Base-by-base conservation (phyloP, 2,329 filamentous ascomycete species). In the Fusarium multiceps region DNA sequence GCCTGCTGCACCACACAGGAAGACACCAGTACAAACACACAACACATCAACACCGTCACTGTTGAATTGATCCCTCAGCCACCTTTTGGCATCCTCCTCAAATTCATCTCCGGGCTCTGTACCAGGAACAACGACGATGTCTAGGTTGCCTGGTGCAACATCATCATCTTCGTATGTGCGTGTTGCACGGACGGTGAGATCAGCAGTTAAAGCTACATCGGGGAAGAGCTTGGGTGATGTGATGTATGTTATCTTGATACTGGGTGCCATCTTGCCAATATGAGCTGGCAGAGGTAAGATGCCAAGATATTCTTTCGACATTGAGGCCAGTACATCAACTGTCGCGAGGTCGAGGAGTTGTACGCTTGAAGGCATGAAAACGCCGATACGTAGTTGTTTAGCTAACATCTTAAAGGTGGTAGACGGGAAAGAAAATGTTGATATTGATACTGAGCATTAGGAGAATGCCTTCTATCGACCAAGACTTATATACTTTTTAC, bases 291-390 rank as follows among this genome's bases (percentile, higher is more conserved):
- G 20, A 12, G 69, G 58, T 5, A 83, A 21, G 2, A 55, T 3
- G 2, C 67, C 57, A 18, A 87, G 68, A 69, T 87, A 87, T 50
- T 83, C 79, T 59, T 80, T 77, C 59, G 80, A 81, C 76, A 86
- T 81, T 66, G 78, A 79, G 32, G 78, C 82, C 20, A 88, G 80
- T 53, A 87, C 76, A 74, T 88, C 85, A 55, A 87, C 78, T 50
- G 82, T 82, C 12, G 85, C 85, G 7, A 80, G 71, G 73, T 88
- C 86, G 20, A 88, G 82, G 11, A 86, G 75, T 66, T 88, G 86
- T 13, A 80, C 79, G 3, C 79, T 78, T 4, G 70, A 65, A 3
- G 85, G 84, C 50, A 87, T 77, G 73, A 86, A 87, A 58, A 88
- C 84, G 23, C 85, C 86, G 50, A 88, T 80, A 43, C 75, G 80